Percentiles rank a stretch among this genome's conserved stretches.
Evolutionary conservation across 2,329 filamentous ascomycete species (phyloP).

Genomic region (Diplodia corticola): DNA sequence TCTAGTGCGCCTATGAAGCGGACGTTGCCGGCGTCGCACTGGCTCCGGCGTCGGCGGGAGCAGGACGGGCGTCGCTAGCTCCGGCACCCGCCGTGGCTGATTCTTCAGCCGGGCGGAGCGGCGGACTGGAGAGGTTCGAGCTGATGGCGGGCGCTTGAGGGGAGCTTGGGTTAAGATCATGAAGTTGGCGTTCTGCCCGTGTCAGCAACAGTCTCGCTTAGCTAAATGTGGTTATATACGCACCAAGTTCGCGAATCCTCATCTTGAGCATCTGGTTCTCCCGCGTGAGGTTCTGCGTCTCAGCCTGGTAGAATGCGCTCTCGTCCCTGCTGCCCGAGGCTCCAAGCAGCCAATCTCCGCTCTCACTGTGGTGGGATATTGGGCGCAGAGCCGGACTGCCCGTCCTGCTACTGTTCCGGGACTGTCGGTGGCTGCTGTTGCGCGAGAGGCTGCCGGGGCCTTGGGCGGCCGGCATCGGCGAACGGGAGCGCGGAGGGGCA

Average conservation of each 20-base stretch:
- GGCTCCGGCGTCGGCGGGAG: conserved; percentile 11
- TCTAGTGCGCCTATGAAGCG: background rate
- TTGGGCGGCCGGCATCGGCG: conserved; percentile 31
- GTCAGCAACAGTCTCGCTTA: background rate
- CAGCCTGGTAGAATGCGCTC: conserved; percentile 76
- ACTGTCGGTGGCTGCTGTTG: conserved; percentile 45
- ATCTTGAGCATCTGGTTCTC: conserved; percentile 83
- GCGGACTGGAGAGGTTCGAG: conserved; percentile 32
- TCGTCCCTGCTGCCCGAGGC: conserved; percentile 61
- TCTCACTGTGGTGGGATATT: conserved; percentile 59
- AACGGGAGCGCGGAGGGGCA: conserved; percentile 46
- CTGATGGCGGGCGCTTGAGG: conserved; percentile 34
- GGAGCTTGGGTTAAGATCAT: conserved; percentile 35
- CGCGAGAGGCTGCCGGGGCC: conserved; percentile 41
- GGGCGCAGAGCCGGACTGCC: conserved; percentile 53
- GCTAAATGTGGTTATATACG: conserved; percentile 29
- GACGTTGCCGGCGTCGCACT: conserved; percentile 3
- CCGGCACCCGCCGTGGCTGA: background rate
- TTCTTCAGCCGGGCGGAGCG: conserved; percentile 23
- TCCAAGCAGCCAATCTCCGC: conserved; percentile 62
- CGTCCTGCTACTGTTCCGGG: conserved; percentile 41
- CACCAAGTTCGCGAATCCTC: conserved; percentile 72
- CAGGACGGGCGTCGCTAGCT: background rate
- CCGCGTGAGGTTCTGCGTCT: conserved; percentile 73
- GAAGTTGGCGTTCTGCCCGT: conserved; percentile 37